phyloP scores from a whole-genome alignment of 345 rosid species.

The Microcos paniculata region DNA sequence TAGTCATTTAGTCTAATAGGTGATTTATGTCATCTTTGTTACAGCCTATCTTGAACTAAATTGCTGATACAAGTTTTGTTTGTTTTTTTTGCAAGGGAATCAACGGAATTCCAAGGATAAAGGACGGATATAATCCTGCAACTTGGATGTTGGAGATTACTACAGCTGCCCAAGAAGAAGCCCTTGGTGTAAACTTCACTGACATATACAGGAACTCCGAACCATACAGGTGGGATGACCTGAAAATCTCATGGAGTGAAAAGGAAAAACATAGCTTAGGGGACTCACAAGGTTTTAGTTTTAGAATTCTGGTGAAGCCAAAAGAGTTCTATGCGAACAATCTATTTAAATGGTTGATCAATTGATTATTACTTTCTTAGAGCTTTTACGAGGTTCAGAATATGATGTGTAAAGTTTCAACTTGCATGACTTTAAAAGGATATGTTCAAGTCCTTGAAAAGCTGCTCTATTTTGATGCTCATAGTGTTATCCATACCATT shows the following conservation, averaged over 20 bases:
- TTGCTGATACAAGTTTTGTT: background rate
- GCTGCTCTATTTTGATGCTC: too few species aligned
- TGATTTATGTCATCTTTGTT: background rate
- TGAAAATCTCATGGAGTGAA: background rate
- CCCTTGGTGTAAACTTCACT: constrained; percentile 41
- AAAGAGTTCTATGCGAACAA: too few species aligned
- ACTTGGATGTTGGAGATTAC: constrained; percentile 73
- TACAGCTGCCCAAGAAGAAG: constrained; percentile 38
- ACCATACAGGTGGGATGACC: constrained; percentile 35
- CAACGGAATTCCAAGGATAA: constrained; percentile 47
- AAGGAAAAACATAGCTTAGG: too few species aligned
- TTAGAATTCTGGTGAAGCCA: too few species aligned
- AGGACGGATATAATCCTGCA: constrained; percentile 66
- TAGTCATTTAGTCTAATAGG: constrained; percentile 31
- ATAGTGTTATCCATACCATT: too few species aligned
- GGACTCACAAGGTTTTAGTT: too few species aligned
- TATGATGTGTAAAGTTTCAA: too few species aligned
- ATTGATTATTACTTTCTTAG: too few species aligned
- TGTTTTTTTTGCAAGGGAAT: constrained; percentile 29
- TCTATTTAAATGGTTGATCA: too few species aligned
- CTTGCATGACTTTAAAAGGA: too few species aligned
- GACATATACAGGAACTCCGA: constrained; percentile 49
- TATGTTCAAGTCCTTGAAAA: too few species aligned
- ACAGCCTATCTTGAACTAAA: background rate
- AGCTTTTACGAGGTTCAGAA: too few species aligned